phyloP scores from a whole-genome alignment of 2,329 filamentous ascomycete genomes.

The Alternaria infectoria region DNA sequence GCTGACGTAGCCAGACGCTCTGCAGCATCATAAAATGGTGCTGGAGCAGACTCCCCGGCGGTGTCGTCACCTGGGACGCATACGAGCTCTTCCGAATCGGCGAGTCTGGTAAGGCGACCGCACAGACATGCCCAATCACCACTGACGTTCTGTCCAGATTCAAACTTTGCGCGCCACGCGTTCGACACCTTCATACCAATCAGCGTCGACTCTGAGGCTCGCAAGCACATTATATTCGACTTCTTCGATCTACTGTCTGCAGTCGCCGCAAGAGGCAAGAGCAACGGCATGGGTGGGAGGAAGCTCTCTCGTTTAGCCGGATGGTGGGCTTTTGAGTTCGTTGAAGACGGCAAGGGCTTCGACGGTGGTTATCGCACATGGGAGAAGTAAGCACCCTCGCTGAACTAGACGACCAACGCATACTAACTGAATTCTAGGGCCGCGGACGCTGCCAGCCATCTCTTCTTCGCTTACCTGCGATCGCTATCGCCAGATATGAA shows the following conservation, averaged over 20 bases:
- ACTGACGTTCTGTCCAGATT: conserved; percentile 66
- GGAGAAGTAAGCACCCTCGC: conserved; percentile 66
- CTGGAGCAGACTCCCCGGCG: conserved; percentile 89
- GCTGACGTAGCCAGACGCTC: conserved; percentile 69
- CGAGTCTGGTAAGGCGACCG: conserved; percentile 73
- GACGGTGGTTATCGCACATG: conserved; percentile 92
- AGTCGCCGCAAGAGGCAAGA: conserved; percentile 90
- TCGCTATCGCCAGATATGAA: conserved; percentile 82
- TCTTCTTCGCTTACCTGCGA: conserved; percentile 96
- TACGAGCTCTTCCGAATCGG: conserved; percentile 96
- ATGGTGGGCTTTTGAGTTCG: conserved; percentile 98
- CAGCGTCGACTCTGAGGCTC: conserved; percentile 84
- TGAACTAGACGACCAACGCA: not conserved
- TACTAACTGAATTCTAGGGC: conserved; percentile 64
- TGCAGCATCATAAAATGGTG: conserved; percentile 98
- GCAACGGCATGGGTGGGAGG: conserved; percentile 88
- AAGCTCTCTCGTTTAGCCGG: conserved; percentile 95
- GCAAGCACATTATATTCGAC: conserved; percentile 88
- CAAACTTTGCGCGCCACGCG: conserved; percentile 86
- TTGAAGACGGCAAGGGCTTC: conserved; percentile 86
- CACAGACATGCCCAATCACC: not conserved
- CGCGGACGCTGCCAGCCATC: conserved; percentile 92
- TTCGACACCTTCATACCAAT: conserved; percentile 97
- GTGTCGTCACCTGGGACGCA: conserved; percentile 94
- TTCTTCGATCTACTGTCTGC: conserved; percentile 94